Base-by-base conservation (phyloP, 495 filamentous ascomycete species). In the Aspergillus affinis region DNA sequence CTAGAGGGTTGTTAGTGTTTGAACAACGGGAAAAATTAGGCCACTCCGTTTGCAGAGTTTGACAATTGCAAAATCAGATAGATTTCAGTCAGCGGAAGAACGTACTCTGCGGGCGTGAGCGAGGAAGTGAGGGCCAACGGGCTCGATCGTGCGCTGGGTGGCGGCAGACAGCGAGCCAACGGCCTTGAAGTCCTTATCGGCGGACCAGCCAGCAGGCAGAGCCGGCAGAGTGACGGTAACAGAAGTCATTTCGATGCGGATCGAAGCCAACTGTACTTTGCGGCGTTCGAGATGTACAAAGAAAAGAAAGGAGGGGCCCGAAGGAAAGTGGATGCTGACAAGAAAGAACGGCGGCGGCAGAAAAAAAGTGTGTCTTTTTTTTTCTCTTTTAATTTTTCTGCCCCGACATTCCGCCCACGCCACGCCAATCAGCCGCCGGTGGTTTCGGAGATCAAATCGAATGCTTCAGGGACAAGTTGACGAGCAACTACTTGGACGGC, bases 121-220 rank as follows among this genome's bases (percentile, higher is more conserved):
- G 48, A 98, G 87, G 83, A 97, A 98, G 80, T 97, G 90, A 72
- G 93, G 93, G 63, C 94, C 94, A 63, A 97, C 90, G 51, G 94
- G 92, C 82, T 98, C 95, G 65, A 98, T 82, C 61, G 89, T 92
- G 59, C 92, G 88, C 77, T 91, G 85, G 23, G 84, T 89, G 20
- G 90, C 82, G 45, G 79, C 77, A 52, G 88, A 89, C 59, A 93
- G 75, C 55, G 79, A 76, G 65, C 86, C 87, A 56, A 93, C 75
- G 54, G 88, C 74, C 78, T 94, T 91, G 82, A 97, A 97, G 75
- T 96, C 89, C 73, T 92, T 93, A 64, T 97, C 92, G 46, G 86
- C 90, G 48, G 83, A 73, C 94, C 94, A 98, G 64, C 87, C 91
- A 65, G 84, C 81, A 45, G 92, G 86, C 58, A 98, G 82, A 63